These are phyloP conservation scores for Colletotrichum coccodes DNA, from an alignment of 2,329 filamentous ascomycete genomes.

Conservation along the genomic window DNA sequence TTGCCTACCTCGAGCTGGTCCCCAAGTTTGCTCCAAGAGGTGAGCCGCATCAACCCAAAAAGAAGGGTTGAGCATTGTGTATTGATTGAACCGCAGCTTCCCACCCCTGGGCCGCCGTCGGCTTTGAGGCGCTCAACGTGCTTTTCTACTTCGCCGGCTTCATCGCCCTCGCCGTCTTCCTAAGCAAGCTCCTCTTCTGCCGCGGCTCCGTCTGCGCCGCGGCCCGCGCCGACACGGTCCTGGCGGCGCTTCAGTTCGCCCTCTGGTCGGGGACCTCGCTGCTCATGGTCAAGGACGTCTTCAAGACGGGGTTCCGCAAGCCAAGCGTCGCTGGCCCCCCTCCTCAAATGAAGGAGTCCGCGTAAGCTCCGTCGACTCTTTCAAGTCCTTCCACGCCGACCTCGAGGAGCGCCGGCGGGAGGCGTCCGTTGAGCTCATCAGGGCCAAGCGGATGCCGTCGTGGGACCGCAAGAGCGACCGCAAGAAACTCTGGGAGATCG, in stretches of 20 bases:
- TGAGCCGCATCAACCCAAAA: conserved; percentile 37
- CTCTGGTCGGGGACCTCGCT: conserved; percentile 62
- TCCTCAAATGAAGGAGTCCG: conserved; percentile 35
- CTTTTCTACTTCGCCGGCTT: conserved; percentile 70
- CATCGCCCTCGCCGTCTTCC: conserved; percentile 66
- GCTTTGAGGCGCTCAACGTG: conserved; percentile 61
- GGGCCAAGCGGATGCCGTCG: conserved; percentile 22
- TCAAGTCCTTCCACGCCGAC: conserved; percentile 21
- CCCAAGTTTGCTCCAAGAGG: conserved; percentile 56
- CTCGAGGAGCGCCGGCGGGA: conserved; percentile 26
- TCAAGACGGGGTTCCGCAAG: conserved; percentile 51
- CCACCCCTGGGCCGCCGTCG: conserved; percentile 59
- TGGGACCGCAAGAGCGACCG: conserved; percentile 24
- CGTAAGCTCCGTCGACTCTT: conserved; percentile 25
- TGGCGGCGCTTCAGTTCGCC: conserved; percentile 63
- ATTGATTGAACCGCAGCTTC: conserved; percentile 44
- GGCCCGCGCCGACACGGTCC: conserved; percentile 63
- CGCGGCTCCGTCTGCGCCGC: conserved; percentile 65
- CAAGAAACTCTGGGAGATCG: conserved; percentile 21
- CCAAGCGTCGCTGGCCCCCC: conserved; percentile 39
- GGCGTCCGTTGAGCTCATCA: conserved; percentile 25
- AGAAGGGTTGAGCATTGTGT: no score
- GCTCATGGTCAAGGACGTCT: conserved; percentile 57
- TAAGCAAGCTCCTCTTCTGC: conserved; percentile 66
- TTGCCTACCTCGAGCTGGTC: conserved; percentile 62